Base-by-base conservation (phyloP, 1,284 basidiomycete genomes). In the Wallemia hederae region DNA sequence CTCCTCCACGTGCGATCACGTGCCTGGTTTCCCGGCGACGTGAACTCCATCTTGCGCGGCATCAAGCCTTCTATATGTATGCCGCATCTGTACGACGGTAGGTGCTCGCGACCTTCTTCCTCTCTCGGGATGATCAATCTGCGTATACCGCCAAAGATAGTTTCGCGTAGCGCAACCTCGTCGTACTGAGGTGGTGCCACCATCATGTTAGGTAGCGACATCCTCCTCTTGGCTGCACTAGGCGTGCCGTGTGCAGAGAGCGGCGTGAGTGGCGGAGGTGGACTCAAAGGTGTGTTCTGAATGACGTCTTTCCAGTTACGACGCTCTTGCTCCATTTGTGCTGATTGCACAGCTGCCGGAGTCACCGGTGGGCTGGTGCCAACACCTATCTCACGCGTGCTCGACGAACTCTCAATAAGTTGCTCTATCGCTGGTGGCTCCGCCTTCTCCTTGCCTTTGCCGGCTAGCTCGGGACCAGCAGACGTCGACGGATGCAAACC, bases 21-120 rank as follows among this genome's bases (percentile, higher is more conserved):
- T 19, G 90, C 82, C 69, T 92, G 87, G 1, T 88, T 75, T 9
- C 88, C 87, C 0, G 90, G 87, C 17, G 77, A 73, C 1, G 72
- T 74, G 69, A 98, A 97, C 74, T 99, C 92, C 82, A 92, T 80
- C 76, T 99, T 99, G 60, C 87, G 80, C 2, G 85, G 83, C 73
- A 99, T 77, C 63, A 83, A 78, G 1, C 84, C 87, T 59, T 81
- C 78, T 65, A 98, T 80, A 69, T 88, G 83, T 17, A 97, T 80
- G n/a, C 73, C 71, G 71, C 94, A 97, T 65, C 76, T 78, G 71
- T 99, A 99, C 1, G 66, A 55, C 0, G 94, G 92, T 1, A 99
- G 75, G 55, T 70, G 71, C 71, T 98, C 92, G 39, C 66, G 72
- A 24, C 87, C 92, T 68, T 96, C 91, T 65, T 83, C 80, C 59